Evolutionary conservation across 371 early-diverging fungal species (phyloP), one percentile per base, ranked within the genome.

Genomic region (Apophysomyces trapeziformis): DNA sequence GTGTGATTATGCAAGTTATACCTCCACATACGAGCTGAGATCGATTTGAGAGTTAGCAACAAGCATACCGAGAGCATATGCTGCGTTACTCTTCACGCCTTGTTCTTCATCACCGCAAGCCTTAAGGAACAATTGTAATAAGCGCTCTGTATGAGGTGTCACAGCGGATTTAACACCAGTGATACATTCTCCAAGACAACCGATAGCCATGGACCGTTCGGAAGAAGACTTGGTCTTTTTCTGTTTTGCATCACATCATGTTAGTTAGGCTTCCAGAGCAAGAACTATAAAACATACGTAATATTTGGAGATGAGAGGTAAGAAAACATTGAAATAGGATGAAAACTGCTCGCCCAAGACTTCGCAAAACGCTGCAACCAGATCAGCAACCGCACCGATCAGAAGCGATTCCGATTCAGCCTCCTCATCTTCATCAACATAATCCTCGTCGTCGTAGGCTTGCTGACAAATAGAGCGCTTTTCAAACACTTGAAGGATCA

Each of bases 201-300:
- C 97, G 56, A 95, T 85, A 5, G 95, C 92, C 94, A 95, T 95
- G 32, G 93, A 90, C 35, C 97, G 89, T 67, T 96, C 96, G 41
- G 89, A 78, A 16, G 86, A 69, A 1, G 92, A 78, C 65, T 87
- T 81, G 5, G 90, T 82, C 69, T 85, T 85, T 72, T 93, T 93
- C 69, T 75, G 63, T 26, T 26, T 26, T 26, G 32, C 32, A 26
- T 26, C 2, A 26, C 32, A 26, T 26, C 1, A 26, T 3, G 32
- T 26, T 26, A 26, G 32, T 26, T 3, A 26, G 32, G 1, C 32
- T 26, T 26, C 32, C 32, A 2, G 2, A 26, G 32, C 32, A 56
- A 58, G 45, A 60, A 36, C 37, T 21, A 0, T 6, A 5, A 61
- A 60, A 73, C 77, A 66, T 75, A 82, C 82, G 76, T 89, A 93